A percentile compares a stretch with the other conserved stretches of the same genome.
phyloP scores from a whole-genome alignment of 78 protist species.

The Dictyostelium purpureum region DNA sequence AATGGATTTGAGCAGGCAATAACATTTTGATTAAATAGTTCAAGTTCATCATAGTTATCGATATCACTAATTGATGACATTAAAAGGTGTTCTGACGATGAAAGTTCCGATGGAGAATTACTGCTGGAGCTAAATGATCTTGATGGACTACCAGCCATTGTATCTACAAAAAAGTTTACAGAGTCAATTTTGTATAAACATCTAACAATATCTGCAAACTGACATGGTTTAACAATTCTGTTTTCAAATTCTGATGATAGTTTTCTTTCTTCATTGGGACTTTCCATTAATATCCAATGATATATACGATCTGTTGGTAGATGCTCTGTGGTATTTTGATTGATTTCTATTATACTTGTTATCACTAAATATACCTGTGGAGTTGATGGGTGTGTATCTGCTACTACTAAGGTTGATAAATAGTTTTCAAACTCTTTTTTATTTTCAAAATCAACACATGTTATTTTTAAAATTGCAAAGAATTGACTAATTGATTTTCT shows the following conservation, averaged over 20 bases:
- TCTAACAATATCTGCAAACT: constrained; percentile 28
- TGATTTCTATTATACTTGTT: not conserved
- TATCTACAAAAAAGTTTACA: not conserved
- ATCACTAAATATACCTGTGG: not conserved
- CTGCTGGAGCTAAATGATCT: not conserved
- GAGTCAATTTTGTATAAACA: constrained; percentile 24
- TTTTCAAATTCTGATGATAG: not conserved
- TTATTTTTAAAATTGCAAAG: constrained; percentile 27
- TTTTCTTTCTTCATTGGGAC: constrained; percentile 19
- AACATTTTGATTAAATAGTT: not conserved
- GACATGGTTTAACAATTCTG: constrained; percentile 36
- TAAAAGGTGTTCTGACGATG: not conserved
- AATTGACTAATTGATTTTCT: not conserved
- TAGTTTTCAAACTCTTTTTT: not conserved
- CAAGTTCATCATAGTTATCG: not conserved
- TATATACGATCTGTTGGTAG: not conserved
- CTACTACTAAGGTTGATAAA: not conserved
- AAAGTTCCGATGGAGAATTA: not conserved
- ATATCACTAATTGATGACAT: not conserved
- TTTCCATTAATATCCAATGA: not conserved
- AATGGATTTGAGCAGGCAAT: not conserved
- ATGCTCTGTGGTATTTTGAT: not conserved
- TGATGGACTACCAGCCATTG: not conserved
- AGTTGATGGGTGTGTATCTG: not conserved
- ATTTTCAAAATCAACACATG: constrained; percentile 14